Base-by-base conservation (phyloP, 805 yeast species). In the Candida dajiaensis region DNA sequence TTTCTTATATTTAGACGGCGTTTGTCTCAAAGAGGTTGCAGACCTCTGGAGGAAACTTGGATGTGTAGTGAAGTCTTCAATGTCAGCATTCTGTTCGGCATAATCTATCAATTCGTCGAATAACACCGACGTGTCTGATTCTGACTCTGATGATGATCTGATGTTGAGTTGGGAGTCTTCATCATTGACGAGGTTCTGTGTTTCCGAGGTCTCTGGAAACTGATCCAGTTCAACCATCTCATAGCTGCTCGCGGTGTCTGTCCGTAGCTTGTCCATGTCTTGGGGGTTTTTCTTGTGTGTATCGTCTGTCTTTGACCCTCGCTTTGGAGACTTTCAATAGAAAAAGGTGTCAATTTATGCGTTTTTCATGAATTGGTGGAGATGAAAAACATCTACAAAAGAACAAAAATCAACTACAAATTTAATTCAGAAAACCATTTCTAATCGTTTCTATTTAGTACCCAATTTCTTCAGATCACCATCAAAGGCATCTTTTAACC, bases 401-500 rank as follows among this genome's bases (percentile, higher is more conserved):
- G 4, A 10, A 10, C 28, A 10, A 9, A 25, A 25, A 25, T 9
- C 35, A 29, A 5, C n/a, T n/a, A n/a, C n/a, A n/a, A n/a, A n/a
- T n/a, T n/a, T 22, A 8, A 22, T 22, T 6, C 5, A 22, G 5
- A 22, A 22, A 22, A 22, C 23, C 23, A 22, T 22, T n/a, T 22
- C 23, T 22, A 22, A 22, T 18, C 20, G 11, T 16, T 2, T 33
- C 36, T 33, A 33, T 33, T 33, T 33, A 12, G 36, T 33, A 8
- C 59, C 61, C 22, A 57, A 18, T 8, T 37, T 43, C 20, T 61
- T 70, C 53, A 70, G 76, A 37, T 65, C 70, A 1, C 82, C 83
- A 10, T 61, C 65, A 55, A 80, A 85, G 1, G 90, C 90, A 49
- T 74, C 72, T 43, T 63, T 64, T 41, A 83, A 64, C 95, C 95